A percentile compares a stretch with the other conserved stretches of the same genome.
Evolutionary conservation across 192 early-diverging fungal genomes (phyloP).

Genomic region (Mortierella alpina): DNA sequence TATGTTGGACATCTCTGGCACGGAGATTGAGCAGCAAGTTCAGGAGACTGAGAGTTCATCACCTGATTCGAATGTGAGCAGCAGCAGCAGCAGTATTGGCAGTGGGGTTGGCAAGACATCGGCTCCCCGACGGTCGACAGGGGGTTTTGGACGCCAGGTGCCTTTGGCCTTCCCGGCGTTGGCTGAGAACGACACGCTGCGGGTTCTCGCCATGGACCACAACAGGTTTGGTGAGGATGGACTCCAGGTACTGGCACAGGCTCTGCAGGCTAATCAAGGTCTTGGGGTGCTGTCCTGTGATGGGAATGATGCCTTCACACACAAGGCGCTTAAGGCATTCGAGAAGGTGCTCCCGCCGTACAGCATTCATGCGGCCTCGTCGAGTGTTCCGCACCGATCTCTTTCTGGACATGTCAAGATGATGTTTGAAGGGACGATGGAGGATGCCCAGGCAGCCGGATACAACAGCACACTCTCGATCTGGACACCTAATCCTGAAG

Average conservation of each 20-base stretch:
- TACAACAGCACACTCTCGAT: conserved; percentile 42
- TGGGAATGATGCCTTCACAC: conserved; percentile 45
- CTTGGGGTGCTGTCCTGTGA: conserved; percentile 32
- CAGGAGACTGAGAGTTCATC: not conserved
- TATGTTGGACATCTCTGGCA: conserved; percentile 47
- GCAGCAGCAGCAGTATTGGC: not conserved
- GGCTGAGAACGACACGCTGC: conserved; percentile 25
- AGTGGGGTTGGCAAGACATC: not conserved
- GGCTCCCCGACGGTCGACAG: conserved; percentile 13
- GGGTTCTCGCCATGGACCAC: conserved; percentile 34
- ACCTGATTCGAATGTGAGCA: not conserved
- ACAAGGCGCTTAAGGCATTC: conserved; percentile 30
- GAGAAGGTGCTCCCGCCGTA: conserved; percentile 26
- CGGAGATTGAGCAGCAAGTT: conserved; percentile 6
- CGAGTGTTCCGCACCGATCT: not conserved
- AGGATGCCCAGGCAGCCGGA: conserved; percentile 33
- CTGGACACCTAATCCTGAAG: conserved; percentile 21
- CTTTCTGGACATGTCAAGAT: not conserved
- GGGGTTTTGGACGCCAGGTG: conserved; percentile 35
- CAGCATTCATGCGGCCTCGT: not conserved
- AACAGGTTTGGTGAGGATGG: conserved; percentile 47
- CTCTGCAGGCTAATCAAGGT: conserved; percentile 20
- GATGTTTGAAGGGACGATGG: conserved; percentile 36
- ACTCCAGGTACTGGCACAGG: conserved; percentile 22
- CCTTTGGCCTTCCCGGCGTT: conserved; percentile 30